Evolutionary conservation across 2,329 filamentous ascomycete genomes (phyloP), one percentile per base, ranked within the genome.

Genomic region (Botrytis cinerea): DNA sequence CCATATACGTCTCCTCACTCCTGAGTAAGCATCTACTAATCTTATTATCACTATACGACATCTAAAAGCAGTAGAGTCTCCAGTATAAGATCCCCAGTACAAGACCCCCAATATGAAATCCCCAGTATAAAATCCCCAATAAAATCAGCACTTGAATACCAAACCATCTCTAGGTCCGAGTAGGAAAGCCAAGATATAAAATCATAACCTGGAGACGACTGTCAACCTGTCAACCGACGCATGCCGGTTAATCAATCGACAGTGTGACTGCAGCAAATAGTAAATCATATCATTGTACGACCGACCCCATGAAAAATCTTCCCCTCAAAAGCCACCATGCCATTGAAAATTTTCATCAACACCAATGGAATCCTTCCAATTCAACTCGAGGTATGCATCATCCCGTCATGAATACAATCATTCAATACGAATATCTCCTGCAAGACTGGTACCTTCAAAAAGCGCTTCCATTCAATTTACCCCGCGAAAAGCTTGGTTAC

Each of bases 401-500:
- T 16, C 25, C 28, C 18, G 18, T 16, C 28, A 35, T 22, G 32
- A 28, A 71, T 28, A 40, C 9, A 5, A 48, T 22, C 57, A 54
- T 40, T 54, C 59, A 43, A 46, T 18, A 45, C 45, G 46, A 70
- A 40, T 16, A 57, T 61, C 35, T 40, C 20, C 59, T 40, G 51
- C 51, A n/a, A 57, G 51, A 18, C 51, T 28, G 9, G 45, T 51
- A 51, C 57, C 43, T 45, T 60, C 22, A 60, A 46, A 46, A 25
- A 64, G 40, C 48, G 8, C 43, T 60, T 35, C 43, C 63, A 43
- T 59, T 54, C 46, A 25, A 32, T 25, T 51, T 51, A 73, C 63
- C 71, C 71, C 71, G 71, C 71, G 45, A n/a, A 51, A 66, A 54
- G 69, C 45, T 35, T 54, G 46, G 43, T 57, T 57, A 38, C 70